Conservation (phyloP, 140 eudicot species). For the Bidens hawaiensis region DNA sequence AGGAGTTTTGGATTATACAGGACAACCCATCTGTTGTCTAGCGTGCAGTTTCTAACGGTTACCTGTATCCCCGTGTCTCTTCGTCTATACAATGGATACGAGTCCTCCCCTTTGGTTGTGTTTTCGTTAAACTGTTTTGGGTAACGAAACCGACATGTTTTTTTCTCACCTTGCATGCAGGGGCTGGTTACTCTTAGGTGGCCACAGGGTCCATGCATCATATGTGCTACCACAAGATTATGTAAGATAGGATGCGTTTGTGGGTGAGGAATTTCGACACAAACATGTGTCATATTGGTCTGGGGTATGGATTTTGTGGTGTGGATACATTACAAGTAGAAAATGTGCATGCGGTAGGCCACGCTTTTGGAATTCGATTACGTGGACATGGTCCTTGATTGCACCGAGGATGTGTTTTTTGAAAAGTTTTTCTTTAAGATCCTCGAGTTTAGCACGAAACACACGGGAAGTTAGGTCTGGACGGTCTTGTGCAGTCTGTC, state of each 20-base stretch:
- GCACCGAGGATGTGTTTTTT: background rate
- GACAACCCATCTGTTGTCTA: background rate
- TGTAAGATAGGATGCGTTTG: background rate
- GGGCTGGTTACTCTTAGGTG: background rate
- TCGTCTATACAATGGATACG: too few relatives aligned
- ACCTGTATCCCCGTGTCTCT: too few relatives aligned
- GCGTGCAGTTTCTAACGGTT: too few relatives aligned
- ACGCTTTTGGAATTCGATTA: background rate
- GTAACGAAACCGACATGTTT: too few relatives aligned
- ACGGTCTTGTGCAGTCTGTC: too few relatives aligned
- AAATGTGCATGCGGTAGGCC: background rate
- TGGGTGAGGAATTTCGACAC: background rate
- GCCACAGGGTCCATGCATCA: background rate
- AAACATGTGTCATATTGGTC: background rate
- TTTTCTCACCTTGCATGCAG: too few relatives aligned
- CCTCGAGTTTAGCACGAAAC: too few relatives aligned
- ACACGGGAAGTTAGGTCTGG: too few relatives aligned
- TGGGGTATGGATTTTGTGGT: background rate
- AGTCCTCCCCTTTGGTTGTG: too few relatives aligned
- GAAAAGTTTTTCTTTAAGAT: too few relatives aligned
- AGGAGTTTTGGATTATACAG: too few relatives aligned
- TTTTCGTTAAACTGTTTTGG: too few relatives aligned
- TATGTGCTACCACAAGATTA: background rate
- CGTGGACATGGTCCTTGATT: background rate
- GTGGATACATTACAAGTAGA: background rate